A percentile compares a stretch with the other conserved stretches of the same genome.
phyloP scores from a whole-genome alignment of 1,284 basidiomycete species.

The Stereum hirsutum region DNA sequence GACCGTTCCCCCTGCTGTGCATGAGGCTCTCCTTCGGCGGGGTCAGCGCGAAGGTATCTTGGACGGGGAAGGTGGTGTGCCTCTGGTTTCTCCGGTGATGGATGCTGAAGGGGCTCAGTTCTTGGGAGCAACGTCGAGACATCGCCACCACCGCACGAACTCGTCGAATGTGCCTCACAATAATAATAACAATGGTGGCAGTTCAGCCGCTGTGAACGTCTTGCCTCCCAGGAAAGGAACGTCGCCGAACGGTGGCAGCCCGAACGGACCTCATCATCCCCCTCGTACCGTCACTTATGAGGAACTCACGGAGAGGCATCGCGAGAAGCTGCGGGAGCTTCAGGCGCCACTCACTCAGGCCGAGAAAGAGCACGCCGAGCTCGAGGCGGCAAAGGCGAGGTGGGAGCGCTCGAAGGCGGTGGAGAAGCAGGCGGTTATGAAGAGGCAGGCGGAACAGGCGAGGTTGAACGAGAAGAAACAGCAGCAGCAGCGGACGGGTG shows the following conservation, averaged over 20 bases:
- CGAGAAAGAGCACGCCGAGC: slow-evolving; percentile 59
- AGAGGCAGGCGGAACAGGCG: slow-evolving; percentile 62
- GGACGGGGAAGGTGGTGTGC: slow-evolving; percentile 22
- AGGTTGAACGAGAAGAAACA: slow-evolving; percentile 38
- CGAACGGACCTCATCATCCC: slow-evolving; percentile 18
- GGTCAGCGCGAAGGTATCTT: slow-evolving; percentile 53
- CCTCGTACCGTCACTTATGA: slow-evolving; percentile 64
- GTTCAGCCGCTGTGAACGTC: slow-evolving; percentile 33
- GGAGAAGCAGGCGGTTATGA: slow-evolving; percentile 61
- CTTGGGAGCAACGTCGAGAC: slow-evolving; percentile 13
- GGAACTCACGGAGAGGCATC: slow-evolving; percentile 73
- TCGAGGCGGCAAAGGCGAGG: slow-evolving; percentile 58
- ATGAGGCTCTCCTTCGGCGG: slow-evolving; percentile 60
- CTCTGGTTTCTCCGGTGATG: background rate
- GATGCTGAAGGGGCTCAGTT: background rate
- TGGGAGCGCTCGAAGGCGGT: slow-evolving; percentile 67
- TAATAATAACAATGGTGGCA: slow-evolving; percentile 6
- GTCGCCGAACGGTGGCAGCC: slow-evolving; percentile 19
- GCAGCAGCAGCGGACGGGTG: slow-evolving; percentile 36
- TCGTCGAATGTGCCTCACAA: slow-evolving; percentile 16
- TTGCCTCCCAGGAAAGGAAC: slow-evolving; percentile 46
- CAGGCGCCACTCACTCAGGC: slow-evolving; percentile 68
- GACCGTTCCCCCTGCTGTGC: slow-evolving; percentile 58
- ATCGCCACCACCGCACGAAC: slow-evolving; percentile 25
- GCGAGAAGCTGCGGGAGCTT: slow-evolving; percentile 67